These are phyloP conservation scores for Cucurbitaria berberidis DNA, from an alignment of 2,329 filamentous ascomycete species.

Conservation along the genomic window DNA sequence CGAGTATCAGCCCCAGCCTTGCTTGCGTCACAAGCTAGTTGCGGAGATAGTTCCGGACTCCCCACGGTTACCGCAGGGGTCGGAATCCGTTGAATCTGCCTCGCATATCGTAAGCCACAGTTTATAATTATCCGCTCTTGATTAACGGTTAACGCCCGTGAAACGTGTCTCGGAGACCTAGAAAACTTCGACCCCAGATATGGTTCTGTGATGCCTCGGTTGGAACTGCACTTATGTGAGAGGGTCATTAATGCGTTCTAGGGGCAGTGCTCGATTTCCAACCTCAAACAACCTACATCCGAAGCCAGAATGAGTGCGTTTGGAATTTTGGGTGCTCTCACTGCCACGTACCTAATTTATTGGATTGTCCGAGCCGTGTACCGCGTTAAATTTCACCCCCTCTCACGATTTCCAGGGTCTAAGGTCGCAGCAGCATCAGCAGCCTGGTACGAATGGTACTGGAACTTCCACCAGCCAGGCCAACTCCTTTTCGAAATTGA, in stretches of 20 bases:
- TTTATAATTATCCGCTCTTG: not conserved
- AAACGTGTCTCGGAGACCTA: not conserved
- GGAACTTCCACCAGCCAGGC: conserved; percentile 15
- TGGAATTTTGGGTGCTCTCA: not conserved
- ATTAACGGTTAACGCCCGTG: not conserved
- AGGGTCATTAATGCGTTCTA: not conserved
- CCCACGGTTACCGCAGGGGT: not conserved
- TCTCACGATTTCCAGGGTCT: conserved; percentile 9
- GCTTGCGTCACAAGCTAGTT: not conserved
- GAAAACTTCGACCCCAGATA: not conserved
- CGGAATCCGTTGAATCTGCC: not conserved
- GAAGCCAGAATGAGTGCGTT: not conserved
- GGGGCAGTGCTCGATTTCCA: not conserved
- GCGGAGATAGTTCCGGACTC: not conserved
- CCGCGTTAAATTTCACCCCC: conserved; percentile 10
- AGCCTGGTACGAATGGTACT: conserved; percentile 18
- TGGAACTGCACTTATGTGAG: not conserved
- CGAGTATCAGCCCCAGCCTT: not conserved
- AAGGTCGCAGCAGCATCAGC: conserved; percentile 8
- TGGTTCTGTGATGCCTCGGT: not conserved
- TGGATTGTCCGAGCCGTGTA: conserved; percentile 11
- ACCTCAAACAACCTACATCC: not conserved
- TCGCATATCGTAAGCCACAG: not conserved
- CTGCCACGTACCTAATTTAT: conserved; percentile 2
- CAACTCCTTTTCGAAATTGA: conserved; percentile 18